Evolutionary conservation across 371 early-diverging fungal species (phyloP).

Genomic region (Lichtheimia ornata): DNA sequence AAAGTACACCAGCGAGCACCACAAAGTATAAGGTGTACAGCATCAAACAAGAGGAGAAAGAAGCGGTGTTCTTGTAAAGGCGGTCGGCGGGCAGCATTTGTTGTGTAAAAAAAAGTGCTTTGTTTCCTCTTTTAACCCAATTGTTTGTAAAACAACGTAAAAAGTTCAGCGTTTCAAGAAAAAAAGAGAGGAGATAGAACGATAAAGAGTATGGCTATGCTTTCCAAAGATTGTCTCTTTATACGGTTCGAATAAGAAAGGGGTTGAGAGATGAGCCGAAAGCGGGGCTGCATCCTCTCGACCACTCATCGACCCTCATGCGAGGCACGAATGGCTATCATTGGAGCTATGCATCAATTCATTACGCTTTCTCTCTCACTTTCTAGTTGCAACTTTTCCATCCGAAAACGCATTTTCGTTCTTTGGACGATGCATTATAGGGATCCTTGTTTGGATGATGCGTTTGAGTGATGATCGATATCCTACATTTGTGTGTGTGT

Average conservation of each 20-base stretch:
- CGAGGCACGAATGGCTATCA: background rate
- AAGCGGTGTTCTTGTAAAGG: slow-evolving; percentile 3
- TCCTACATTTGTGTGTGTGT: too few relatives aligned
- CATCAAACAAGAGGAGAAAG: slow-evolving; percentile 12
- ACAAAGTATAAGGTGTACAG: slow-evolving; percentile 12
- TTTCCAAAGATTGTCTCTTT: background rate
- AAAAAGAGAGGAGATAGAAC: slow-evolving; percentile 1
- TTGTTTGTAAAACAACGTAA: background rate
- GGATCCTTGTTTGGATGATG: too few relatives aligned
- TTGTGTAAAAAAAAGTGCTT: background rate
- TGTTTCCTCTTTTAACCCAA: slow-evolving; percentile 6
- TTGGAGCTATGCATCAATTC: too few relatives aligned
- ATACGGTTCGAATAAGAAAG: slow-evolving; percentile 2
- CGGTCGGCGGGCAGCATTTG: slow-evolving; percentile 4
- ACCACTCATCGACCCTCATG: slow-evolving; percentile 19
- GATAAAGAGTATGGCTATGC: background rate
- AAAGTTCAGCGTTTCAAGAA: background rate
- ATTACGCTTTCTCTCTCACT: too few relatives aligned
- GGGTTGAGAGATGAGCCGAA: background rate
- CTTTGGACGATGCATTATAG: too few relatives aligned
- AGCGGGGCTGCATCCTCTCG: slow-evolving; percentile 9
- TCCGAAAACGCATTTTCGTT: too few relatives aligned
- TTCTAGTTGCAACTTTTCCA: too few relatives aligned
- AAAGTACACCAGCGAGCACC: slow-evolving; percentile 9
- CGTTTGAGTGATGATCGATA: too few relatives aligned